phyloP scores from a whole-genome alignment of 257 asterid species.

The Datura wrightii region DNA sequence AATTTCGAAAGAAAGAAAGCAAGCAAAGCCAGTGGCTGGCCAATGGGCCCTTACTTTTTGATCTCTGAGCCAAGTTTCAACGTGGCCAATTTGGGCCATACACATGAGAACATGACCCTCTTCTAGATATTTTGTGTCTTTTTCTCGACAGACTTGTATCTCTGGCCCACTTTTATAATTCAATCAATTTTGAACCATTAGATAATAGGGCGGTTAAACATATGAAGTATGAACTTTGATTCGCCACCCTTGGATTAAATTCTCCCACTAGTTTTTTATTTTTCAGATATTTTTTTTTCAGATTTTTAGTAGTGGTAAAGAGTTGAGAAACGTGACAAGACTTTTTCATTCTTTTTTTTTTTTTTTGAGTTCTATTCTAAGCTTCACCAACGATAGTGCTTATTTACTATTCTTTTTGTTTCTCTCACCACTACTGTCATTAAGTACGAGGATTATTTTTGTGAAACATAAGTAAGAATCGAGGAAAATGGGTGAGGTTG shows the following conservation, averaged over 20 bases:
- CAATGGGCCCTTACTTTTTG: constrained; percentile 46
- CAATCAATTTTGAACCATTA: constrained; percentile 53
- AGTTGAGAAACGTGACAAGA: not conserved
- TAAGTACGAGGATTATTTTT: constrained; percentile 9
- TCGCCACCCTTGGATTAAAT: constrained; percentile 43
- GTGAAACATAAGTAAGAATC: constrained; percentile 5
- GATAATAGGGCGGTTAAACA: constrained; percentile 57
- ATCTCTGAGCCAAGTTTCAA: constrained; percentile 32
- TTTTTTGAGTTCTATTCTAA: not conserved
- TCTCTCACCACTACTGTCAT: not conserved
- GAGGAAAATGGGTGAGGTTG: constrained; percentile 66
- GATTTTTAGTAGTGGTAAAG: constrained; percentile 24
- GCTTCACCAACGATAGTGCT: not conserved
- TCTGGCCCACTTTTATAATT: not conserved
- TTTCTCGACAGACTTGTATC: constrained; percentile 20
- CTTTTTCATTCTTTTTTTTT: not conserved
- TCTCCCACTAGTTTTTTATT: not conserved
- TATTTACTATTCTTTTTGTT: constrained; percentile 11
- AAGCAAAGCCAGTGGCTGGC: not conserved
- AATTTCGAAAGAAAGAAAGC: no score
- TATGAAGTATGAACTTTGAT: not conserved
- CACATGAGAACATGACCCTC: constrained; percentile 21
- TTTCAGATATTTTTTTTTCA: not conserved
- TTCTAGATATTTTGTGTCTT: constrained; percentile 58
- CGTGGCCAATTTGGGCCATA: constrained; percentile 74